Evolutionary conservation across 768 basidiomycete species (phyloP).

Genomic region (Amylocystis lapponica): DNA sequence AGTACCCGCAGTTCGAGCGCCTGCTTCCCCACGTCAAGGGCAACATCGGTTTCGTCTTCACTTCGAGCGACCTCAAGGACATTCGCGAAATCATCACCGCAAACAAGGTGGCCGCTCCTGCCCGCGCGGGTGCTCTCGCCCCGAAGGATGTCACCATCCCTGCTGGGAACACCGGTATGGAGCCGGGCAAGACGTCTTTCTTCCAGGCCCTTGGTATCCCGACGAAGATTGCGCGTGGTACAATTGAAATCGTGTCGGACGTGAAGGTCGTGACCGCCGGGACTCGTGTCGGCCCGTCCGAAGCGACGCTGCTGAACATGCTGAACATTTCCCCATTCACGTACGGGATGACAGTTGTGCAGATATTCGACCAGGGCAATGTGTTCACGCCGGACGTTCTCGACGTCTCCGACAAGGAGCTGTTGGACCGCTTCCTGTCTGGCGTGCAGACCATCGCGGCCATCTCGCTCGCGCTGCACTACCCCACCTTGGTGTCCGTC

Average conservation of each 20-base stretch:
- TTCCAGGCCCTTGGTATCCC: constrained; percentile 99
- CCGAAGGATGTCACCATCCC: constrained; percentile 90
- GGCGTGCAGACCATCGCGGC: constrained; percentile 95
- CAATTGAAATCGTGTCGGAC: constrained; percentile 98
- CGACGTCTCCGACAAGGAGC: constrained; percentile 87
- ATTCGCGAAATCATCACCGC: constrained; percentile 87
- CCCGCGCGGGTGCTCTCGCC: constrained; percentile 95
- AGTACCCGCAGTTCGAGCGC: constrained; percentile 91
- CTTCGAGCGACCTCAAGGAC: constrained; percentile 86
- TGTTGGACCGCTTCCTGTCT: constrained; percentile 86
- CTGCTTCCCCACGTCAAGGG: constrained; percentile 94
- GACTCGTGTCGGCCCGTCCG: constrained; percentile 92
- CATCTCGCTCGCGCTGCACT: constrained; percentile 92
- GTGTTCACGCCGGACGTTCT: constrained; percentile 86
- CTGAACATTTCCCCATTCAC: constrained; percentile 99
- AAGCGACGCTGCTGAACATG: constrained; percentile 99
- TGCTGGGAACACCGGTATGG: constrained; percentile 99
- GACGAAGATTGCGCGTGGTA: constrained; percentile 99
- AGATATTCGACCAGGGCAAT: constrained; percentile 94
- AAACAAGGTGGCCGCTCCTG: constrained; percentile 98
- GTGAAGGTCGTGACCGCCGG: constrained; percentile 93
- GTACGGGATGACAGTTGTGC: constrained; percentile 97
- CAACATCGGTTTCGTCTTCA: constrained; percentile 99
- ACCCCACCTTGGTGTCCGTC: constrained; percentile 94
- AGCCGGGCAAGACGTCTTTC: constrained; percentile 99